Base-by-base conservation (phyloP, 192 early-diverging fungal genomes). In the Entomortierella beljakovae region DNA sequence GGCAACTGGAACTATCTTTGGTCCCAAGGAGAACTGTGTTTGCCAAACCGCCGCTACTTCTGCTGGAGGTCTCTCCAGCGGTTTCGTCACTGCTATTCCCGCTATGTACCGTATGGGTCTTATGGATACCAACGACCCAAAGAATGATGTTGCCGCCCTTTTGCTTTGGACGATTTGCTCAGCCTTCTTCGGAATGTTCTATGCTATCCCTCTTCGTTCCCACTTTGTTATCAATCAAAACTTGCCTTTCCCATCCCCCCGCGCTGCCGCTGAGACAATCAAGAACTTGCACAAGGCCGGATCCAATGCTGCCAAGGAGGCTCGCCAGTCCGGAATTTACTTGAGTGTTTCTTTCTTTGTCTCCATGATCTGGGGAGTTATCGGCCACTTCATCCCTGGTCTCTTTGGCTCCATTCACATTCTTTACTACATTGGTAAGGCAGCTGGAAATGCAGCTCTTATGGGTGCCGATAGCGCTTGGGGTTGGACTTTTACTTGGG, bases 181-280 rank as follows among this genome's bases (percentile, higher is more conserved):
- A 25, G 88, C 91, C 49, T 90, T 88, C 79, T 92, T 87, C 66
- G 91, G 91, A 55, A 74, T 92, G 55, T 92, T 92, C 81, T 92
- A 92, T 68, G 90, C 90, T 23, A 81, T 91, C 3, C 90, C 90
- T 9, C 82, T 91, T 26, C 81, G 91, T 23, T 74, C 87, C 25
- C 89, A 90, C 26, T 92, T 90, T 46, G 82, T 92, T 57, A 70
- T 92, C 57, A 90, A 91, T 61, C 87, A 90, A 56, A 84, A 92
- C 29, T 73, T 92, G 53, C 83, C 85, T 55, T 92, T 92, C 85
- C 91, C 91, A 38, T 84, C 91, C 1, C 89, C 89, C n/a, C 86
- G 85, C 57, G 90, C 88, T 54, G 80, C 91, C n/a, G 91, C 91
- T 6, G 80, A 75, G 55, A 92, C 89, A 25, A 91, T 91, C 63